Evolutionary conservation across 2,329 filamentous ascomycete genomes (phyloP).

Genomic region (Tolypocladium ophioglossoides): DNA sequence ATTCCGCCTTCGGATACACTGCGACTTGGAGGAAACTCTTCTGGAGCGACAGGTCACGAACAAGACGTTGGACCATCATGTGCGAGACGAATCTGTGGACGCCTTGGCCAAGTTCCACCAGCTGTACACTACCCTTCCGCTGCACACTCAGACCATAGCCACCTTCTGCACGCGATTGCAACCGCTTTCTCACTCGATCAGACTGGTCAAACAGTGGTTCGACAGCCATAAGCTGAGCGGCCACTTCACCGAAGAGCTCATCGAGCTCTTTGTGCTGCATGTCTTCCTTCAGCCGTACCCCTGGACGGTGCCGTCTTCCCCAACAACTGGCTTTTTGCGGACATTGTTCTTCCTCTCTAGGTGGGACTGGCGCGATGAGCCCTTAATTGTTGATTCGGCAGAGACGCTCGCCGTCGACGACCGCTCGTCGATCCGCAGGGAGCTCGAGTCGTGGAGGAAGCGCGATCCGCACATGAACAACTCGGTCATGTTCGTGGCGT

Average conservation of each 20-base stretch:
- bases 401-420: conserved; percentile 52
- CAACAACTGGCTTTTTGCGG: conserved; percentile 70
- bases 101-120: conserved; percentile 63
- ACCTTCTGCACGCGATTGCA: conserved; percentile 73
- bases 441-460: conserved; percentile 75
- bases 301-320: conserved; percentile 66
- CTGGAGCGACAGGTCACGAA: conserved; percentile 71
- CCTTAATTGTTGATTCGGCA: conserved; percentile 65
- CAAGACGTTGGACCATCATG: conserved; percentile 52
- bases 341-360: conserved; percentile 68
- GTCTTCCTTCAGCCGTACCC: conserved; percentile 75
- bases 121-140: conserved; percentile 59
- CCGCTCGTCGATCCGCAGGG: conserved; percentile 52
- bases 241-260: conserved; percentile 68
- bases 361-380: conserved; percentile 87
- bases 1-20: conserved; percentile 81
- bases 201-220: conserved; percentile 86
- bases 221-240: conserved; percentile 65
- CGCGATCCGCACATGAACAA: conserved; percentile 84
- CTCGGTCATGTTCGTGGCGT: conserved; percentile 70
- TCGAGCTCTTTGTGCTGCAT: conserved; percentile 72
- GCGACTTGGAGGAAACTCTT: conserved; percentile 75
- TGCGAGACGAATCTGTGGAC: conserved; percentile 57
- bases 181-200: conserved; percentile 70
- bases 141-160: conserved; percentile 72